Conservation (phyloP, 1,139 yeast genomes). For the Starmera stellimalicola region DNA sequence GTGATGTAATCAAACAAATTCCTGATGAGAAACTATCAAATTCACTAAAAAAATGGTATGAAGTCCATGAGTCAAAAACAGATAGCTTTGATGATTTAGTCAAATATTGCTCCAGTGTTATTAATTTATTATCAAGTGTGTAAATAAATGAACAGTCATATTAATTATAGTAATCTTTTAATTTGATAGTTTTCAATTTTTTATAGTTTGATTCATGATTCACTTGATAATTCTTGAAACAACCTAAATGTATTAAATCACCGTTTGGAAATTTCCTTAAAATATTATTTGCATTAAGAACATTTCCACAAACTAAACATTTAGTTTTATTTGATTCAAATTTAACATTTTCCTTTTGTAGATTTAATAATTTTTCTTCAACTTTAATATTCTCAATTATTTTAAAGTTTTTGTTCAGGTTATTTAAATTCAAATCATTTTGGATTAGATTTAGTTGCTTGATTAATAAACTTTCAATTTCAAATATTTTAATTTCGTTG, state of each 20-base stretch:
- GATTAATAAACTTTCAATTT: slow-evolving; percentile 36
- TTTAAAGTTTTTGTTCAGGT: slow-evolving; percentile 25
- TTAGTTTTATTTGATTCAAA: slow-evolving; percentile 7
- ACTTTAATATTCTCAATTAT: slow-evolving; percentile 29
- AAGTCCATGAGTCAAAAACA: slow-evolving; percentile 32
- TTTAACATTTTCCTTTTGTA: slow-evolving; percentile 4
- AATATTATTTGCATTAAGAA: slow-evolving; percentile 54
- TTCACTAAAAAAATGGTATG: slow-evolving; percentile 43
- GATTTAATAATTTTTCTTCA: slow-evolving; percentile 27
- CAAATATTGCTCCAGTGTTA: slow-evolving; percentile 79
- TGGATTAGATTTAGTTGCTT: slow-evolving; percentile 34
- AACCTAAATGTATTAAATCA: slow-evolving; percentile 60
- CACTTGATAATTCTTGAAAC: slow-evolving; percentile 23
- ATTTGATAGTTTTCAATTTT: slow-evolving; percentile 10
- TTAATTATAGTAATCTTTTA: slow-evolving; percentile 6
- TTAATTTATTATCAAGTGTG: slow-evolving; percentile 40
- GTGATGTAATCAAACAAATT: slow-evolving; percentile 60
- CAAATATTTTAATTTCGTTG: slow-evolving; percentile 24
- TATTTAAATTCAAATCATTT: slow-evolving; percentile 17
- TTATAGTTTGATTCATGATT: not conserved
- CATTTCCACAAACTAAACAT: slow-evolving; percentile 50
- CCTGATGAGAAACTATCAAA: slow-evolving; percentile 30
- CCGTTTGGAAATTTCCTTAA: slow-evolving; percentile 39
- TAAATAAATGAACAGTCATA: slow-evolving; percentile 18
- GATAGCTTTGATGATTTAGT: slow-evolving; percentile 55